A percentile compares a stretch with the other conserved stretches of the same genome.
Conservation (phyloP, 2,329 filamentous ascomycete genomes). For the Epichloe coenophiala region DNA sequence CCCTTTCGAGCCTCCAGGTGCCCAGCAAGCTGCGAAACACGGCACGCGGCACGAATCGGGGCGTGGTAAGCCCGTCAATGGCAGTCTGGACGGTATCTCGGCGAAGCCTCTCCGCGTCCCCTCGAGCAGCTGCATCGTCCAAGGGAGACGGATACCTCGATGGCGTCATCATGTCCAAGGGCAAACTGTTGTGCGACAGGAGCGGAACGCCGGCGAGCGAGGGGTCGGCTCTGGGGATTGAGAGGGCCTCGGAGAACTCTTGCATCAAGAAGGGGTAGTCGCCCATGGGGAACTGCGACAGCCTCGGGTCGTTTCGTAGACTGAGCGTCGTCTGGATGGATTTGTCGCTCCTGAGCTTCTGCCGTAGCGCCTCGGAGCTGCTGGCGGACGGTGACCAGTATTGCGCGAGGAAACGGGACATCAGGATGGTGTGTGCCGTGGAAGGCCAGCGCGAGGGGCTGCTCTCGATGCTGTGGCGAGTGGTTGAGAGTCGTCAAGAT, state of each 20-base stretch:
- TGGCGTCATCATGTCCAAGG: slow-evolving; percentile 43
- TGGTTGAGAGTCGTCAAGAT: slow-evolving; percentile 45
- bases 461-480: slow-evolving; percentile 35
- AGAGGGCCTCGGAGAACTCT: slow-evolving; percentile 48
- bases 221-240: slow-evolving; percentile 28
- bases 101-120: slow-evolving; percentile 29
- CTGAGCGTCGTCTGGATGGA: slow-evolving; percentile 32
- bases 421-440: slow-evolving; percentile 49
- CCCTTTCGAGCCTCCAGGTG: slow-evolving; percentile 49
- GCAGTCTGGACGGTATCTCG: slow-evolving; percentile 31
- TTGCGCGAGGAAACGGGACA: slow-evolving; percentile 47
- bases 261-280: slow-evolving; percentile 70
- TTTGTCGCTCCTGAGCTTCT: slow-evolving; percentile 29
- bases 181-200: slow-evolving; percentile 26
- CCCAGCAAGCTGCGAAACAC: slow-evolving; percentile 61
- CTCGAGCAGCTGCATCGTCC: slow-evolving; percentile 22
- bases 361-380: slow-evolving; percentile 16
- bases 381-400: slow-evolving; percentile 37
- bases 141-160: slow-evolving; percentile 34
- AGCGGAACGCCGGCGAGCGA: slow-evolving; percentile 15
- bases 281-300: slow-evolving; percentile 68
- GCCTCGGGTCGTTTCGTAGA: slow-evolving; percentile 37
- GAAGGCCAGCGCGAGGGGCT: slow-evolving; percentile 55
- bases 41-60: slow-evolving; percentile 46
- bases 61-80: slow-evolving; percentile 26